Conservation (phyloP, 2,329 filamentous ascomycete genomes). For the Trichoderma sp. region DNA sequence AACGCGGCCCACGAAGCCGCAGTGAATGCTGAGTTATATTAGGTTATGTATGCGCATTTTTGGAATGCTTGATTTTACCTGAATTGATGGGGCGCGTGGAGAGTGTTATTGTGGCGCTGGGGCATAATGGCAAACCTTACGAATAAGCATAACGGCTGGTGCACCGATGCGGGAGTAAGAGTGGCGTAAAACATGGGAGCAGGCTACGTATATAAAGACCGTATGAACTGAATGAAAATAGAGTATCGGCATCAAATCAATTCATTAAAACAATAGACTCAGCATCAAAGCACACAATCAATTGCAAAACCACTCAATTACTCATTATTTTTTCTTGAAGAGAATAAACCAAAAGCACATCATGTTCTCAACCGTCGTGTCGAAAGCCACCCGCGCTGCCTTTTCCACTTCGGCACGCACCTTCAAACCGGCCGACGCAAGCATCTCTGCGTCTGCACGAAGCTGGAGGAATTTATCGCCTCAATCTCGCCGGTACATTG, state of each 20-base stretch:
- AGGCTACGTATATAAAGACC: background rate
- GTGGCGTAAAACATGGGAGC: background rate
- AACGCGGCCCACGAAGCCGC: conserved; percentile 40
- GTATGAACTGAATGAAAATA: conserved; percentile 7
- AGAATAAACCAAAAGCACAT: background rate
- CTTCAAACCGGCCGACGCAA: conserved; percentile 21
- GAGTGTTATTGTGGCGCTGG: background rate
- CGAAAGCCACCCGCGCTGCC: conserved; percentile 18
- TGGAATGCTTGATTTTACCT: background rate
- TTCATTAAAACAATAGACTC: background rate
- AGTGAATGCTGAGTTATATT: background rate
- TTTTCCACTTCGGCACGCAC: conserved; percentile 29
- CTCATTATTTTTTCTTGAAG: background rate
- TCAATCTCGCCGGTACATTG: conserved; percentile 30
- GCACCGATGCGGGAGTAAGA: background rate
- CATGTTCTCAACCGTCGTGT: background rate
- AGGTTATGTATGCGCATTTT: background rate
- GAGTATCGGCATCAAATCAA: background rate
- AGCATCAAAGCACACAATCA: background rate
- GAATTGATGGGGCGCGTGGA: background rate
- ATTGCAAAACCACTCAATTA: background rate
- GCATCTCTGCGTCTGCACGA: conserved; percentile 18
- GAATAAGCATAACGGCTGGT: conserved; percentile 29
- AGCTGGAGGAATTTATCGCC: conserved; percentile 34
- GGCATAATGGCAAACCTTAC: conserved; percentile 23